Evolutionary conservation across 1,139 yeast species (phyloP).

Genomic region (Nakaseomyces bracarensis): DNA sequence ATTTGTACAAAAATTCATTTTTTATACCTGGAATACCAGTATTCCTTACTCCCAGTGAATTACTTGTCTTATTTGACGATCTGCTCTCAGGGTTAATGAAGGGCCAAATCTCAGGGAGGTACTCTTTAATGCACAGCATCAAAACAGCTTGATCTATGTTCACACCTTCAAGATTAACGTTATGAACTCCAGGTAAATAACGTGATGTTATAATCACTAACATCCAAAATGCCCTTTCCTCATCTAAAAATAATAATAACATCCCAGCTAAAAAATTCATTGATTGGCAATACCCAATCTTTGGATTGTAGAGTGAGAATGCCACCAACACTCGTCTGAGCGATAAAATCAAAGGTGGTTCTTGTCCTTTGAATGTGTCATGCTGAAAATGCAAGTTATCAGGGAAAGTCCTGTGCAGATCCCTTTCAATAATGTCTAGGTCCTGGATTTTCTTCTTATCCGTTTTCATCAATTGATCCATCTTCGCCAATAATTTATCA

Average conservation of each 20-base stretch:
- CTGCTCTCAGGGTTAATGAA: conserved; percentile 28
- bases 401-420: conserved; percentile 87
- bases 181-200: conserved; percentile 87
- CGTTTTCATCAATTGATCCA: conserved; percentile 2
- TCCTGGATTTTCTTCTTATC: conserved; percentile 46
- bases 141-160: conserved; percentile 92
- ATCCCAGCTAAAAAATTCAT: conserved; percentile 86
- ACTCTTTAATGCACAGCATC: conserved; percentile 77
- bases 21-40: conserved; percentile 17
- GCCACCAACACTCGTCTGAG: conserved; percentile 75
- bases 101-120: conserved; percentile 75
- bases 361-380: conserved; percentile 33
- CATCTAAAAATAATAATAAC: conserved; percentile 72
- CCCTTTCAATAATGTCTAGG: conserved; percentile 88
- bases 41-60: conserved; percentile 10
- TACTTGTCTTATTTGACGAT: conserved; percentile 14
- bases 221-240: conserved; percentile 93
- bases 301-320: conserved; percentile 80
- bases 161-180: conserved; percentile 84
- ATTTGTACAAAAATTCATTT: conserved; percentile 59
- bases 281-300: conserved; percentile 92
- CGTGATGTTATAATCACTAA: conserved; percentile 78
- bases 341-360: conserved; percentile 59
- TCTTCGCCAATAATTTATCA: conserved; percentile 39
- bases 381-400: conserved; percentile 71